Percentiles rank a stretch among this genome's conserved stretches.
phyloP scores from a whole-genome alignment of 2,329 filamentous ascomycete species.

The Rasamsonia emersonii region DNA sequence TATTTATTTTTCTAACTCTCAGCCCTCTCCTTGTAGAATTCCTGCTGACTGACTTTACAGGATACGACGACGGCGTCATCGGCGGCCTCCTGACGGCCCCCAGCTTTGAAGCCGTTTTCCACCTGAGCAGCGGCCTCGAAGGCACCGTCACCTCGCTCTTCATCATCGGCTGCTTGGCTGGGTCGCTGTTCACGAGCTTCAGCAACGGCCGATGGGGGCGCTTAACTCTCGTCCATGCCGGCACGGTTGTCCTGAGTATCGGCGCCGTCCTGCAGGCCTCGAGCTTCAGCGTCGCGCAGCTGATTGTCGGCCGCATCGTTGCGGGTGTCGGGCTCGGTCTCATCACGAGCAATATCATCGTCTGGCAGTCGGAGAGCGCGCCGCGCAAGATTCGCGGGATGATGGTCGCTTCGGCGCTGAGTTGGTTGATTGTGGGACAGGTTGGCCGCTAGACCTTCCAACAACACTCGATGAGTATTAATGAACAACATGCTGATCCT shows the following conservation, averaged over 20 bases:
- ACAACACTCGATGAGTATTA: neutral
- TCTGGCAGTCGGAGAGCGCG: conserved; percentile 20
- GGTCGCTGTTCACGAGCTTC: conserved; percentile 40
- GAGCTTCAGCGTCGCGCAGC: conserved; percentile 41
- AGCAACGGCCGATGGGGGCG: conserved; percentile 53
- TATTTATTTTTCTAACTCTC: neutral
- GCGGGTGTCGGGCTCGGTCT: conserved; percentile 41
- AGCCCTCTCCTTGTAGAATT: neutral
- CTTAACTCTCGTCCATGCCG: conserved; percentile 51
- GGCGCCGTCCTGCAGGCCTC: conserved; percentile 52
- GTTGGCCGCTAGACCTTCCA: conserved; percentile 2
- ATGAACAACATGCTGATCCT: neutral
- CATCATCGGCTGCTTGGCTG: conserved; percentile 49
- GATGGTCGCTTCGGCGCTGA: conserved; percentile 11
- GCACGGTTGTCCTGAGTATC: conserved; percentile 49
- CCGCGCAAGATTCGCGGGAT: conserved; percentile 11
- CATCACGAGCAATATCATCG: conserved; percentile 20
- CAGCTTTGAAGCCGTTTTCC: conserved; percentile 13
- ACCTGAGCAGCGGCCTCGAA: conserved; percentile 15
- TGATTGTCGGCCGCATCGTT: conserved; percentile 47
- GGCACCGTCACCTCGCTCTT: conserved; percentile 40
- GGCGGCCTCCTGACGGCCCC: conserved; percentile 14
- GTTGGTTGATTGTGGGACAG: conserved; percentile 17
- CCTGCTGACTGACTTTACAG: conserved; percentile 4
- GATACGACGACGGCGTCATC: conserved; percentile 17